These are phyloP conservation scores for Penicillium sp. DNA, from an alignment of 2,329 filamentous ascomycete species.

Conservation along the genomic window DNA sequence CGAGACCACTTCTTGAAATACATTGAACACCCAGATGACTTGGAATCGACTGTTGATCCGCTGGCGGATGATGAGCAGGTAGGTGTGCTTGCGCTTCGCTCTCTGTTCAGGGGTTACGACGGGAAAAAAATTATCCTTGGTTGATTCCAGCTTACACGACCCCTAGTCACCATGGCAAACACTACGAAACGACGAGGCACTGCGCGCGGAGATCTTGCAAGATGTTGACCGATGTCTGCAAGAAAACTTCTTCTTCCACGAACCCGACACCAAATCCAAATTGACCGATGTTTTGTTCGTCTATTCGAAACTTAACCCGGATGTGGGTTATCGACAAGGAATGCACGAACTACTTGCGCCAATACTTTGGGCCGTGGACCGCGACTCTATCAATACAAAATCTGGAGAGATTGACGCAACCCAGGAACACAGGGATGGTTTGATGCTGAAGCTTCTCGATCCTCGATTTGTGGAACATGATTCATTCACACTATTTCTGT, in stretches of 20 bases:
- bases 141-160: conserved; percentile 21
- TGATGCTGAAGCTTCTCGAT: conserved; percentile 70
- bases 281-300: conserved; percentile 90
- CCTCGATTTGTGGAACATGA: conserved; percentile 81
- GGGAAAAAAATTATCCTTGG: not conserved
- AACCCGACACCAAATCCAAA: conserved; percentile 73
- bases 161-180: conserved; percentile 85
- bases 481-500: conserved; percentile 79
- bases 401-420: conserved; percentile 20
- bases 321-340: conserved; percentile 90
- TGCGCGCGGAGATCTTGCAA: conserved; percentile 86
- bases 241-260: conserved; percentile 86
- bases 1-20: conserved; percentile 76
- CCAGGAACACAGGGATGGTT: conserved; percentile 44
- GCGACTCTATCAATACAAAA: conserved; percentile 69
- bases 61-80: conserved; percentile 78
- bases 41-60: conserved; percentile 75
- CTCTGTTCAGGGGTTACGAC: not conserved
- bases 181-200: conserved; percentile 78
- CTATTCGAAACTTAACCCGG: conserved; percentile 88
- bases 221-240: conserved; percentile 90
- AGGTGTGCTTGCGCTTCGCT: conserved; percentile 23
- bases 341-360: conserved; percentile 97
- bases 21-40: conserved; percentile 79
- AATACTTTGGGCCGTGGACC: conserved; percentile 78